Evolutionary conservation across 2,329 filamentous ascomycete species (phyloP), one percentile per base, ranked within the genome.

Genomic region (Bipolaris sorokiniana): DNA sequence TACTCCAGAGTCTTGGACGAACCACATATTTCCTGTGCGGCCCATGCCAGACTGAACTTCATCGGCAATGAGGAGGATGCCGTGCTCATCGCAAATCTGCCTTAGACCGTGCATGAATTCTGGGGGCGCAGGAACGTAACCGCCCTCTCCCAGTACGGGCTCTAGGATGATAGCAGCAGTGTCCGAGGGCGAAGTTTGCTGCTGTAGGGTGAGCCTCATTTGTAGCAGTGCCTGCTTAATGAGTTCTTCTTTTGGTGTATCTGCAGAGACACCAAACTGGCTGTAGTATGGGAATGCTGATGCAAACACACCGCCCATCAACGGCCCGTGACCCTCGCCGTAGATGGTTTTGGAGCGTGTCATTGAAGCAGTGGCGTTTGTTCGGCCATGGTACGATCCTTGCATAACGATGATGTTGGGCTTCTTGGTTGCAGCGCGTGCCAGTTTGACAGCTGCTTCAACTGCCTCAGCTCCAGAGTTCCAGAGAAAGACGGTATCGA

Each of bases 31-130:
- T 18, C 78, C 79, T 1, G 78, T 80, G 28, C 78, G 72, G 2
- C 78, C 79, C 61, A 77, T 79, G 7, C 78, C 79, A 28, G 67
- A 77, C 51, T 80, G 78, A 1, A 80, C 79, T 54, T 81, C 79
- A 52, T 81, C 79, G 11, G 65, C 64, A 3, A 80, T 76, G 5
- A 81, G 69, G 1, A 81, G 73, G 45, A 80, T 79, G 38, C 75
- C 74, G 67, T 80, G 68, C 60, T 78, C 76, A 53, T 79, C 76
- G 55, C 79, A 80, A 18, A 79, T 76, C 54, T 78, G 70, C 3
- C 78, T 68, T 10, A 80, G 64, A 9, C 71, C 72, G 2, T 71
- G 64, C 5, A 80, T 48, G 51, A 70, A 71, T 7, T 55, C 64
- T 1, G 69, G 64, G 20, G 68, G 69, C 1, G 69, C 68, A 10